Base-by-base conservation (phyloP, 805 yeast species). In the Diddensiella santjacobensis region DNA sequence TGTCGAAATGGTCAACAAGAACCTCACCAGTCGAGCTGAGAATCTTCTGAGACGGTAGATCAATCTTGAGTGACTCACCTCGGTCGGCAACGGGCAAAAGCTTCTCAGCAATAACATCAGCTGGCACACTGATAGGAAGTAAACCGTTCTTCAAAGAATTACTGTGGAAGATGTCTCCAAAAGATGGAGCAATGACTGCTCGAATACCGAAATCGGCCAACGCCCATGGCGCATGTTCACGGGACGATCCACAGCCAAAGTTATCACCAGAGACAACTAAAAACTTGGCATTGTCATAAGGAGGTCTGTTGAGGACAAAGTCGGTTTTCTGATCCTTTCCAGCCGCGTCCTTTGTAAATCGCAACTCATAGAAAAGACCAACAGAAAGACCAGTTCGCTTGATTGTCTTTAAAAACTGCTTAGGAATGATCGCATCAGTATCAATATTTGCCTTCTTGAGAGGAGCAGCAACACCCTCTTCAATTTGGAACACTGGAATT, bases 141-240 rank as follows among this genome's bases (percentile, higher is more conserved):
- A 93, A 75, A 40, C 96, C 96, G 70, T 93, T 93, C 75, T 93
- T 93, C 75, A 87, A 87, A 47, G 97, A 90, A 75, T 93, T 93
- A 74, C 87, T 93, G 80, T 87, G 90, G 77, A 93, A 93, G 61
- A 93, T 93, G 71, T 93, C 99, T 68, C 98, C 99, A 60, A 91
- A 93, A 0, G 97, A 89, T 49, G 98, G 99, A 3, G 98, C 98
- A 68, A 93, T 90, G 63, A 93, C 86, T 55, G 91, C 84, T 69
- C 86, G 84, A 69, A 93, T 89, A 69, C 99, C 99, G 63, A 93
- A 93, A 71, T 93, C 99, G 62, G 89, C 90, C 58, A 93, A 77
- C 1, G 99, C 98, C 99, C 99, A 93, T 50, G 99, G 98, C 29
- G 99, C 99, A 64, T 93, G 99, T 70, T 93, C 99, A 78, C 99